Percentiles rank a stretch among this genome's conserved stretches.
Conservation (phyloP, 73 alveolate genomes). For the Uronychia binucleata region DNA sequence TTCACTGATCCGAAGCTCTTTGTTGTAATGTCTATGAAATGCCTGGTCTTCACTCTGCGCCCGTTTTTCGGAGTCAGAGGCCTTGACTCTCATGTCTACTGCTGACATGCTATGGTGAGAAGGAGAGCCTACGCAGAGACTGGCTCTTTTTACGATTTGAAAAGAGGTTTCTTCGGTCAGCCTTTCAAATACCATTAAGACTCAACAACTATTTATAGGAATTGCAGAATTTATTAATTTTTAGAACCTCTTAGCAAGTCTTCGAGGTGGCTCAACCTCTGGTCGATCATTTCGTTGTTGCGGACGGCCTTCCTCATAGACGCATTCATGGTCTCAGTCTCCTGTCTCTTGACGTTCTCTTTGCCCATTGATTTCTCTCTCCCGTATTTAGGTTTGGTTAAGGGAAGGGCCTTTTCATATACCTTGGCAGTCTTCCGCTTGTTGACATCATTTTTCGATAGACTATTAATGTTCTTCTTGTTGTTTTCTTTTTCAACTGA, state of each 20-base stretch:
- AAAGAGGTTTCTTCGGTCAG: background rate
- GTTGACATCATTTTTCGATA: too few species aligned
- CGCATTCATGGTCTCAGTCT: background rate
- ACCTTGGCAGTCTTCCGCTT: background rate
- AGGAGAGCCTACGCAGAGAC: background rate
- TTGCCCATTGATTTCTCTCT: too few species aligned
- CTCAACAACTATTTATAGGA: background rate
- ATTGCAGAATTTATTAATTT: background rate
- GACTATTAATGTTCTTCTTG: background rate
- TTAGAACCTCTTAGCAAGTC: background rate
- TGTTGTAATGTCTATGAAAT: conserved; percentile 62
- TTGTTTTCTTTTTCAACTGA: background rate
- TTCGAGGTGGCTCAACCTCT: background rate
- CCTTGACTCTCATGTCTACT: background rate
- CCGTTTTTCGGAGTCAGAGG: background rate
- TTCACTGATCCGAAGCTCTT: conserved; percentile 58
- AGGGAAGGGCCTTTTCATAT: too few species aligned
- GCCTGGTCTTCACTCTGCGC: conserved; percentile 35
- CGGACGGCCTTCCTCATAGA: background rate
- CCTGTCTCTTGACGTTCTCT: background rate
- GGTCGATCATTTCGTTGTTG: background rate
- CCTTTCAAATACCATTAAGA: background rate
- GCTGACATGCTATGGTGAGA: background rate
- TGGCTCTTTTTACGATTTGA: background rate
- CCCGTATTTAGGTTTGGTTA: too few species aligned